Percentiles rank a stretch among this genome's conserved stretches.
Conservation (phyloP, 1,284 basidiomycete genomes). For the Marasmius fiardii region DNA sequence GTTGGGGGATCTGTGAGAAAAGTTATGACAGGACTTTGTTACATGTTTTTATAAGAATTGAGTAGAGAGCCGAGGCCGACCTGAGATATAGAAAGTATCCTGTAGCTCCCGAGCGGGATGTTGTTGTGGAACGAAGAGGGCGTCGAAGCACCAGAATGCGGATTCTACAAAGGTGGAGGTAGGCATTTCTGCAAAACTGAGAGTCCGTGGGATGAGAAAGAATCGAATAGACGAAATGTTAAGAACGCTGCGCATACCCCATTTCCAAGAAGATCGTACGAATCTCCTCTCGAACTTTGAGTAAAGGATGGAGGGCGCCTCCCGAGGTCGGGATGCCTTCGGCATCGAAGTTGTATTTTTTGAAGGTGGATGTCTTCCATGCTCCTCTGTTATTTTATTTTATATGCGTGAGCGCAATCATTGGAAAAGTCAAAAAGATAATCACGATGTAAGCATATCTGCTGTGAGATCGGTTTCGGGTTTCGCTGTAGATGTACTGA, state of each 20-base stretch:
- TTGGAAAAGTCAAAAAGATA: constrained; percentile 13
- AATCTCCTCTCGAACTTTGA: constrained; percentile 98
- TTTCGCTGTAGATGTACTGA: constrained; percentile 92
- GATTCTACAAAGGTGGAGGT: constrained; percentile 98
- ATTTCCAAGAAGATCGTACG: constrained; percentile 99
- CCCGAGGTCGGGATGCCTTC: constrained; percentile 87
- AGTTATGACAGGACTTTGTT: constrained; percentile 4
- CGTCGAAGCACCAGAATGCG: constrained; percentile 99
- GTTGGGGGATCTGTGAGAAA: constrained; percentile 68
- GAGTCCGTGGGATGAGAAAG: background rate
- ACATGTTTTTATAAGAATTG: no score
- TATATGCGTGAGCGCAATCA: constrained; percentile 3
- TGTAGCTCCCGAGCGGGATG: constrained; percentile 98
- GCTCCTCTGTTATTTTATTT: constrained; percentile 74
- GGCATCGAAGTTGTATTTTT: constrained; percentile 99
- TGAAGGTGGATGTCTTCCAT: constrained; percentile 92
- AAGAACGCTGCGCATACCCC: constrained; percentile 67
- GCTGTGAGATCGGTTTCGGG: constrained; percentile 97
- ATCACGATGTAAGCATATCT: constrained; percentile 91
- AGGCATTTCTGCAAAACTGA: constrained; percentile 97
- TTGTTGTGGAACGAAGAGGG: constrained; percentile 98
- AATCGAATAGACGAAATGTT: background rate
- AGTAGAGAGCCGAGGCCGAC: constrained; percentile 41
- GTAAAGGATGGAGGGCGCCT: constrained; percentile 92
- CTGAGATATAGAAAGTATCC: constrained; percentile 98